Evolutionary conservation across 2,329 filamentous ascomycete species (phyloP).

Genomic region (Penicillium decumbens): DNA sequence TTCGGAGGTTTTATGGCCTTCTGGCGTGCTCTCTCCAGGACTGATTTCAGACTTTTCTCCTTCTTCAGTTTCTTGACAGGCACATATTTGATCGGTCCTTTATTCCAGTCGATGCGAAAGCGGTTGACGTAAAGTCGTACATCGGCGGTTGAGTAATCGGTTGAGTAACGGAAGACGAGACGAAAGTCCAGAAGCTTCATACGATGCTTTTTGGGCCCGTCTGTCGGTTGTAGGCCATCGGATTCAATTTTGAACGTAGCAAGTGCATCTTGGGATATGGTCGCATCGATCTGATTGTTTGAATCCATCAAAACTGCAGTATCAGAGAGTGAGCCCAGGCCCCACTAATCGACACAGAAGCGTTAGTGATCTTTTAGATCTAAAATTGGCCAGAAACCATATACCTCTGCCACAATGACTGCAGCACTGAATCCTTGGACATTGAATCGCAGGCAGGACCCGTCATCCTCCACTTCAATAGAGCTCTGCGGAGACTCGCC

Average conservation of each 20-base stretch:
- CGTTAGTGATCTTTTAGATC: background rate
- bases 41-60: constrained; percentile 9
- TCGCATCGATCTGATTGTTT: constrained; percentile 31
- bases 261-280: constrained; percentile 26
- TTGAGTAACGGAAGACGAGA: constrained; percentile 32
- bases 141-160: constrained; percentile 24
- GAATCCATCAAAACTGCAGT: constrained; percentile 34
- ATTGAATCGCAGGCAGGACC: constrained; percentile 32
- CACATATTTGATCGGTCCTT: constrained; percentile 11
- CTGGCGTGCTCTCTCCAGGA: constrained; percentile 15
- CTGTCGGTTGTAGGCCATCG: constrained; percentile 15
- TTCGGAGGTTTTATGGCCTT: constrained; percentile 7
- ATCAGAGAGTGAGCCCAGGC: constrained; percentile 14
- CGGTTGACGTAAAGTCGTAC: constrained; percentile 25
- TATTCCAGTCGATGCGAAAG: constrained; percentile 24
- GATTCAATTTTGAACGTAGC: constrained; percentile 18
- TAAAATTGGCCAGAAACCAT: background rate
- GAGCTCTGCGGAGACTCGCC: constrained; percentile 7
- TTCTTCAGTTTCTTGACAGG: constrained; percentile 22
- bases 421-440: constrained; percentile 2
- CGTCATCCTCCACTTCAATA: constrained; percentile 31
- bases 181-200: constrained; percentile 35
- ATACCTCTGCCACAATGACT: constrained; percentile 33
- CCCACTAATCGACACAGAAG: constrained; percentile 23
- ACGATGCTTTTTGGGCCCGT: constrained; percentile 24